phyloP scores from a whole-genome alignment of 495 filamentous ascomycete species.

The Talaromyces proteolyticus region DNA sequence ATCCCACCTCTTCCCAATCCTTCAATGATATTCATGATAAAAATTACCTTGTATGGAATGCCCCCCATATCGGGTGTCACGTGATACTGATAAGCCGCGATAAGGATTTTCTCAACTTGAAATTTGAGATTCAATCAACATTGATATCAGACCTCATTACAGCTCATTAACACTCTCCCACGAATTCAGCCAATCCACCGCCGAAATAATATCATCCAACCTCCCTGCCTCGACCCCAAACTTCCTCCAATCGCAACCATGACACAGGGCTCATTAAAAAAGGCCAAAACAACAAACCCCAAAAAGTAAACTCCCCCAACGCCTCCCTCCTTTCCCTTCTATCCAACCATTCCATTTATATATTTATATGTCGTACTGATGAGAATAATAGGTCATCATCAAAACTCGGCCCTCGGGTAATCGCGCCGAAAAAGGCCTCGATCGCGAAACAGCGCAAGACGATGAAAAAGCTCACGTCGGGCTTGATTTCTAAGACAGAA shows the following conservation, averaged over 20 bases:
- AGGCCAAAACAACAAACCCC: slow-evolving; percentile 19
- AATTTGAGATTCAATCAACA: no score
- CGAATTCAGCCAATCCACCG: neutral
- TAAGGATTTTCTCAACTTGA: slow-evolving; percentile 6
- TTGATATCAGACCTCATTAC: no score
- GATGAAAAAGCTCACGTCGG: slow-evolving; percentile 62
- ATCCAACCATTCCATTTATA: neutral
- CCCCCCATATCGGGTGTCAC: no score
- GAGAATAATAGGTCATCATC: slow-evolving; percentile 10
- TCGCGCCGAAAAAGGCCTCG: slow-evolving; percentile 62
- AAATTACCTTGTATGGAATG: no score
- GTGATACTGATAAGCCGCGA: slow-evolving; percentile 7
- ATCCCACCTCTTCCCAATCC: neutral
- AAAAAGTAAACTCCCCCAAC: slow-evolving; percentile 26
- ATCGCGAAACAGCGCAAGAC: slow-evolving; percentile 56
- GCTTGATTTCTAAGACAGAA: slow-evolving; percentile 60
- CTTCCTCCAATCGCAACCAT: slow-evolving; percentile 15
- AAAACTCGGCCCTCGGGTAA: slow-evolving; percentile 53
- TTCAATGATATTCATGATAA: no score
- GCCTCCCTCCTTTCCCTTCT: neutral
- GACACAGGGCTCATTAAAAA: slow-evolving; percentile 37
- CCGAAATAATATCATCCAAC: no score
- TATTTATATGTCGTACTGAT: neutral
- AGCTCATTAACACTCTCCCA: no score
- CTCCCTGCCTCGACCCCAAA: neutral